These are phyloP conservation scores for Oryza meridionalis DNA, from an alignment of 176 grass and related monocot species.

Conservation along the genomic window DNA sequence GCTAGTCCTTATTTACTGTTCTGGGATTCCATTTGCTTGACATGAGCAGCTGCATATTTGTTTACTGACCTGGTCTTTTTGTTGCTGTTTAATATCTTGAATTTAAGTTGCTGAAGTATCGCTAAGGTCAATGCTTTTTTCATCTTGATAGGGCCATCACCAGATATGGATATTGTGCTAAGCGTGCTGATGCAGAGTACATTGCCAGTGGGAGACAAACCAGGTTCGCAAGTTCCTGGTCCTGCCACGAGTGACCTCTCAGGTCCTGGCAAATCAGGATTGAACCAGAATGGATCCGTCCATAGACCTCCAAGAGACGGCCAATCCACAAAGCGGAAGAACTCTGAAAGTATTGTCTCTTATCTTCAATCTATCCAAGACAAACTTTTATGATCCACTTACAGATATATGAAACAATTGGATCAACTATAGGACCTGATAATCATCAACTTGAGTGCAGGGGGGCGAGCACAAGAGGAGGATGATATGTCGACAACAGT, in stretches of 20 bases:
- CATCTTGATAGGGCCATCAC: slow-evolving; percentile 59
- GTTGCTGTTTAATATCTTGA: slow-evolving; percentile 3
- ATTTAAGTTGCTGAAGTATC: slow-evolving; percentile 26
- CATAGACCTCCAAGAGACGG: slow-evolving; percentile 64
- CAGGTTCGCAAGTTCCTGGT: slow-evolving; percentile 50
- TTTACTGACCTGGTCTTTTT: not conserved
- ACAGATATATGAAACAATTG: not conserved
- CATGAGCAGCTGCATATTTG: not conserved
- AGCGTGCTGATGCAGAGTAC: slow-evolving; percentile 72
- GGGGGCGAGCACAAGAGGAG: slow-evolving; percentile 78
- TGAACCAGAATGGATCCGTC: slow-evolving; percentile 78
- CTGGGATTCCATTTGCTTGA: not conserved
- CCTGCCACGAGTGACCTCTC: slow-evolving; percentile 52
- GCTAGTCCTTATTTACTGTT: slow-evolving; percentile 3
- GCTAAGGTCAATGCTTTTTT: not conserved
- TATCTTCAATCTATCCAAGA: not conserved
- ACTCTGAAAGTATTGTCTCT: slow-evolving; percentile 44
- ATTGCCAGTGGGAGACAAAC: slow-evolving; percentile 55
- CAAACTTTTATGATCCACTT: not conserved
- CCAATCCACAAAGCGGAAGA: slow-evolving; percentile 62
- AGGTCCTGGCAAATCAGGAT: slow-evolving; percentile 46
- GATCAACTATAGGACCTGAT: not conserved
- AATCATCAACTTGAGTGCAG: slow-evolving; percentile 30
- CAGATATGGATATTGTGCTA: slow-evolving; percentile 79
- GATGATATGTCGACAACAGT: slow-evolving; percentile 51